Evolutionary conservation across 2,329 filamentous ascomycete species (phyloP).

Genomic region (Colletotrichum coccodes): DNA sequence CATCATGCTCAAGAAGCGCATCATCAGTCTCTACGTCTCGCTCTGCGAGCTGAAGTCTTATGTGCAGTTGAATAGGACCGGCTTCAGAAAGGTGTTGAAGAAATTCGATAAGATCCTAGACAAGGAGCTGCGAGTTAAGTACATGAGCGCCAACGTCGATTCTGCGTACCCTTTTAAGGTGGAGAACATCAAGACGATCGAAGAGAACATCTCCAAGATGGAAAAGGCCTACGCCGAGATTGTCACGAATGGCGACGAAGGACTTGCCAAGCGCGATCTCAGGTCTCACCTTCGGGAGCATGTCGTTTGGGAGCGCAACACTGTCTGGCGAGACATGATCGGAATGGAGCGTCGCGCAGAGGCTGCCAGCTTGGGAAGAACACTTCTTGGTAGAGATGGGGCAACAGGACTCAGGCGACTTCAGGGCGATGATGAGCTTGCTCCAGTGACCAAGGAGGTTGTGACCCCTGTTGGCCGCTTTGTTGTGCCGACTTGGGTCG

Average conservation of each 20-base stretch:
- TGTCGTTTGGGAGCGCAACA: constrained; percentile 98
- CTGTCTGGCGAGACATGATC: constrained; percentile 99
- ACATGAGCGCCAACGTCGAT: constrained; percentile 79
- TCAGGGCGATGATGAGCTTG: constrained; percentile 84
- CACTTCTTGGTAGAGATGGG: constrained; percentile 80
- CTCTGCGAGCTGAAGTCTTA: constrained; percentile 97
- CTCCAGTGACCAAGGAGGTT: constrained; percentile 73
- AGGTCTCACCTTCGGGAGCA: constrained; percentile 93
- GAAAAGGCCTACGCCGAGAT: constrained; percentile 84
- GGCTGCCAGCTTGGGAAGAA: constrained; percentile 89
- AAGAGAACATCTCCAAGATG: constrained; percentile 77
- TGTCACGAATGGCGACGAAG: constrained; percentile 83
- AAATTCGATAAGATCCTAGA: constrained; percentile 98
- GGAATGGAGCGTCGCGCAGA: constrained; percentile 96
- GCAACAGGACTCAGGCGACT: constrained; percentile 75
- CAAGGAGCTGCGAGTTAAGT: constrained; percentile 79
- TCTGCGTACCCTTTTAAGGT: constrained; percentile 84
- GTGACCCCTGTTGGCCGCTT: constrained; percentile 83
- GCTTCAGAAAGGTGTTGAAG: constrained; percentile 95
- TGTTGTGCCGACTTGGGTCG: constrained; percentile 81
- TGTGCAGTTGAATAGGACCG: constrained; percentile 94
- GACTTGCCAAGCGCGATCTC: constrained; percentile 83
- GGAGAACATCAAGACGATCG: constrained; percentile 75
- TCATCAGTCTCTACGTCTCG: constrained; percentile 87
- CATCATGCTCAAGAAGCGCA: constrained; percentile 92